Base-by-base conservation (phyloP, 495 filamentous ascomycete species). In the Chaetomidium leptoderma region DNA sequence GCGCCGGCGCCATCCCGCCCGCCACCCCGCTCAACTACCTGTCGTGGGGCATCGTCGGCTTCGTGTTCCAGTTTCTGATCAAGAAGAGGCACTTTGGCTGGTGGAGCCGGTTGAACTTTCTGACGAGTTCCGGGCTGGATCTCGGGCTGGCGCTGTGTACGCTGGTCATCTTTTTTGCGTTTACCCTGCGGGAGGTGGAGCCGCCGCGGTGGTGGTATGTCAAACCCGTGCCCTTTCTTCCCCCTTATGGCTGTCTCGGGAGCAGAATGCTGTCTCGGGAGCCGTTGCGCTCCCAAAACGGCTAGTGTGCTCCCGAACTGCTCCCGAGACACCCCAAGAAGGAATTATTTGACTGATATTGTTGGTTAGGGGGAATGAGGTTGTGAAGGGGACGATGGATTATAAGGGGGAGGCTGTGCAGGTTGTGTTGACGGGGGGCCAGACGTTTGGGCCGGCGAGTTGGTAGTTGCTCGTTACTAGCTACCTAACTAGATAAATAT, bases 21-120 rank as follows among this genome's bases (percentile, higher is more conserved):
- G 85, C 85, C 2, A 86, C 81, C 3, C 83, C 85, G 9, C 76
- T 88, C 44, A 88, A 83, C 63, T 89, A 87, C 63, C 76, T 86
- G 7, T 81, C 79, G 0, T 89, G 86, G 86, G 85, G 83, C 65
- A 70, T 82, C 23, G 82, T 86, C 14, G 86, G 86, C 29, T 80
- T 76, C 40, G 66, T 85, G 8, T 89, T 89, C 75, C 84, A 89
- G 63, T 77, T 81, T 49, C 54, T 78, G 16, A 70, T 89, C 51
- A 75, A 78, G 53, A 79, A 78, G 33, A 72, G 77, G 3, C 73
- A 81, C 57, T 80, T 83, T 46, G 76, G 72, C 0, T 89, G 86
- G 86, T 89, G 86, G 86, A 79, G 79, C 24, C 75, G 84, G 33
- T 76, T 73, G 69, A 85, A 86, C 60, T 88, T 86, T 59, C 72